Evolutionary conservation across 2,329 filamentous ascomycete species (phyloP).

Genomic region (Penicillium sp.): DNA sequence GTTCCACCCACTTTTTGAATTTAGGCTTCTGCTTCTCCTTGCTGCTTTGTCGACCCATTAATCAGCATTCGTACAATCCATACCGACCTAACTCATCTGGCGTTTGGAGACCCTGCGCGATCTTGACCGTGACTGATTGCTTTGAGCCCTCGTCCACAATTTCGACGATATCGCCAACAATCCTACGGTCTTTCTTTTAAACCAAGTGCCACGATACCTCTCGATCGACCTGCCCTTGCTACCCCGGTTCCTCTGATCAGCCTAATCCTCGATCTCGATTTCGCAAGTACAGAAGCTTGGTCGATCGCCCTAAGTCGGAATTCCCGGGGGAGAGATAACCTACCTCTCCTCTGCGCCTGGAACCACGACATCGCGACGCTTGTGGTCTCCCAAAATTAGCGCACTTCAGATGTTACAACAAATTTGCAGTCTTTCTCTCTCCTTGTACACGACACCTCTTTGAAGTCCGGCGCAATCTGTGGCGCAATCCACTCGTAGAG

Average conservation of each 20-base stretch:
- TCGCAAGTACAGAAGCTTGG: neutral
- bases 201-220: neutral
- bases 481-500: constrained; percentile 4
- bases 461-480: neutral
- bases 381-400: neutral
- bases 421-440: neutral
- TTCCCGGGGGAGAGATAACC: neutral
- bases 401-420: constrained; percentile 11
- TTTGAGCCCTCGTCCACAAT: constrained; percentile 9
- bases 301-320: neutral
- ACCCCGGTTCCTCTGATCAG: neutral
- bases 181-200: neutral
- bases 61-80: neutral
- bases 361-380: neutral
- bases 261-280: neutral
- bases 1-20: neutral
- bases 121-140: constrained; percentile 10
- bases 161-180: neutral
- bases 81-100: neutral
- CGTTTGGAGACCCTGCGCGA: neutral
- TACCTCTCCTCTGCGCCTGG: neutral
- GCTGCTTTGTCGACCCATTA: neutral
- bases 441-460: neutral
- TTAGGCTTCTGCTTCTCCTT: neutral
- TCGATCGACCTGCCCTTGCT: neutral